Base-by-base conservation (phyloP, 805 yeast genomes). In the Nakazawaea pomicola region DNA sequence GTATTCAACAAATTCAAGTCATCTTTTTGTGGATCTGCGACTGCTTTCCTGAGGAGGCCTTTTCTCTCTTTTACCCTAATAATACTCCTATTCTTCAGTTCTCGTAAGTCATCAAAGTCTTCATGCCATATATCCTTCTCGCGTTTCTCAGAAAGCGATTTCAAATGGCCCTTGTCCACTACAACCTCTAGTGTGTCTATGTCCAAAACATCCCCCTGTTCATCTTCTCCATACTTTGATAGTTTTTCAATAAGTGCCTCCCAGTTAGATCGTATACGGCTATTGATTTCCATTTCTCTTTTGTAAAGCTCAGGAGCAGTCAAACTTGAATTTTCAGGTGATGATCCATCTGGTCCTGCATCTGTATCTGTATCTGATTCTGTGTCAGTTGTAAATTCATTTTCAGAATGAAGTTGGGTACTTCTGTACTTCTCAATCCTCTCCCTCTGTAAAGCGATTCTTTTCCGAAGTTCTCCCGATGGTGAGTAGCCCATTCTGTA, bases 131-230 rank as follows among this genome's bases (percentile, higher is more conserved):
- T 59, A 43, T 57, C 52, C 10, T 58, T 55, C 12, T 49, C 49
- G 10, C 48, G 33, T 14, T 45, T 34, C 40, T 46, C 52, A 21
- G 35, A 43, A 43, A 81, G 50, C 2, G 80, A 72, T 43, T 72
- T 59, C 17, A 85, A 50, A 57, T 85, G 95, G 2, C 95, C 95
- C 39, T 75, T 70, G 50, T 85, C 89, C 24, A 65, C 72, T 1
- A 79, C 56, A 1, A 85, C 72, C 42, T 72, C 66, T 0, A 91
- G 90, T 0, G 88, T 77, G 8, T 55, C 53, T 17, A 85, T 51
- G 54, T 85, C 89, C n/a, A 80, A 60, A 18, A 78, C 67, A 54
- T 80, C 89, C 29, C 84, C 81, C 40, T 78, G 79, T 14, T 65
- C 64, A 4, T 64, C 62, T 25, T 72, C 71, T 38, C 68, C 68